Evolutionary conservation across 1,284 basidiomycete species (phyloP).

Genomic region (Nidula niveotomentosa): DNA sequence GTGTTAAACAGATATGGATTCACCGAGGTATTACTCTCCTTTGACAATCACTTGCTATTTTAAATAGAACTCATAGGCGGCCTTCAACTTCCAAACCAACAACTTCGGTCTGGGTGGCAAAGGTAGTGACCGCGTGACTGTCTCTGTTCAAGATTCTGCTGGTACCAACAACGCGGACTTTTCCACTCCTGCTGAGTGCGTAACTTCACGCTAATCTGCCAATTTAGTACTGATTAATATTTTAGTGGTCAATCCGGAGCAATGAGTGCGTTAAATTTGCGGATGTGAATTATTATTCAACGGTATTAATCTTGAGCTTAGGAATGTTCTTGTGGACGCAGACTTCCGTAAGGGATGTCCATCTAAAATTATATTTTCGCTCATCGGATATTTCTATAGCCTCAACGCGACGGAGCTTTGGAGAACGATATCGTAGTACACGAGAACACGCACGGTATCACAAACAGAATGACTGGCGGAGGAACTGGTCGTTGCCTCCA

Average conservation of each 20-base stretch:
- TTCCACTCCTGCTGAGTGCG: slow-evolving; percentile 35
- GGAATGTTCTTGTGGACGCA: neutral
- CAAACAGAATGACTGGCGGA: slow-evolving; percentile 45
- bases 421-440: slow-evolving; percentile 45
- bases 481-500: slow-evolving; percentile 44
- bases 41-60: too few species aligned
- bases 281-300: slow-evolving; percentile 12
- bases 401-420: slow-evolving; percentile 36
- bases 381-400: slow-evolving; percentile 4
- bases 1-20: too few species aligned
- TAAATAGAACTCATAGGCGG: slow-evolving; percentile 22
- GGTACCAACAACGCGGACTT: slow-evolving; percentile 43
- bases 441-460: slow-evolving; percentile 43
- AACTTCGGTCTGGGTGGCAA: slow-evolving; percentile 41
- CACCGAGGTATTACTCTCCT: too few species aligned
- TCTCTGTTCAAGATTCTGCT: slow-evolving; percentile 36
- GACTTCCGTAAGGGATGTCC: neutral
- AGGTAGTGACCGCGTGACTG: slow-evolving; percentile 35
- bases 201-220: neutral
- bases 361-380: neutral
- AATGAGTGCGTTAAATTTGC: slow-evolving; percentile 41
- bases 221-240: neutral
- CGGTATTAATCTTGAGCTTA: neutral
- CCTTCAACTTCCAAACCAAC: slow-evolving; percentile 14
- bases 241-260: slow-evolving; percentile 31